A percentile compares a stretch with the other conserved stretches of the same genome.
phyloP scores from a whole-genome alignment of 2,329 filamentous ascomycete genomes.

The Colletotrichum lentis region DNA sequence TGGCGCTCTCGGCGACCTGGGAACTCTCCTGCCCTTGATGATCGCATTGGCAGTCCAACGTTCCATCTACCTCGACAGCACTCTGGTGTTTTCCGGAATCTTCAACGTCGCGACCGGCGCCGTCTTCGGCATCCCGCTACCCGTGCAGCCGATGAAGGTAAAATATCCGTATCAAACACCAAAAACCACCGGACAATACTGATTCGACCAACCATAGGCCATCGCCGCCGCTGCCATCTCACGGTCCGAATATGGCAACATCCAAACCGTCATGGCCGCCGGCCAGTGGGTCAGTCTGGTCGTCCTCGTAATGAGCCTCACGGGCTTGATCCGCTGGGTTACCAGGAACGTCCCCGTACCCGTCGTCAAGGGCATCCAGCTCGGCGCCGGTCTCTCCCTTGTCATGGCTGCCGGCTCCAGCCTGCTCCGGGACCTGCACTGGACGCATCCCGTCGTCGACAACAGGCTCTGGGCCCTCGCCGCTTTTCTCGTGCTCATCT shows the following conservation, averaged over 20 bases:
- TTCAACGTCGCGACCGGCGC: constrained; percentile 86
- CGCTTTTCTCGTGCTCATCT: constrained; percentile 75
- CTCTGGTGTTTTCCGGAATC: constrained; percentile 85
- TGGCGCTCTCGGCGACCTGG: constrained; percentile 85
- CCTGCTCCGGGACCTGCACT: constrained; percentile 73
- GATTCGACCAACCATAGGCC: constrained; percentile 57
- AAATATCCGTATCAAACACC: background rate
- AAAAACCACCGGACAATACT: background rate
- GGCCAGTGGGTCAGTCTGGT: constrained; percentile 75
- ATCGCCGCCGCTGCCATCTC: constrained; percentile 91
- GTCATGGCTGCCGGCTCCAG: constrained; percentile 77
- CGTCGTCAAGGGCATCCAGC: constrained; percentile 93
- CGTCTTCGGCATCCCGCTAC: constrained; percentile 86
- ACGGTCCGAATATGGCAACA: constrained; percentile 60
- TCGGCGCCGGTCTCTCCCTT: constrained; percentile 87
- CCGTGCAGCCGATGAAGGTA: constrained; percentile 86
- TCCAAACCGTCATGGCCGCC: constrained; percentile 77
- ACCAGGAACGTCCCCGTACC: constrained; percentile 81
- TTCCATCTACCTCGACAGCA: constrained; percentile 83
- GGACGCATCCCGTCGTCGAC: constrained; percentile 74
- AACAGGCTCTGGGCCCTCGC: constrained; percentile 80
- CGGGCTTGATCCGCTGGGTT: constrained; percentile 79
- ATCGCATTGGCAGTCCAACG: constrained; percentile 81
- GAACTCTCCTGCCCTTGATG: constrained; percentile 88
- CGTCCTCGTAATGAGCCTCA: constrained; percentile 79